Evolutionary conservation across 441 rosid genomes (phyloP).

Genomic region (Francoa sonchifolia): DNA sequence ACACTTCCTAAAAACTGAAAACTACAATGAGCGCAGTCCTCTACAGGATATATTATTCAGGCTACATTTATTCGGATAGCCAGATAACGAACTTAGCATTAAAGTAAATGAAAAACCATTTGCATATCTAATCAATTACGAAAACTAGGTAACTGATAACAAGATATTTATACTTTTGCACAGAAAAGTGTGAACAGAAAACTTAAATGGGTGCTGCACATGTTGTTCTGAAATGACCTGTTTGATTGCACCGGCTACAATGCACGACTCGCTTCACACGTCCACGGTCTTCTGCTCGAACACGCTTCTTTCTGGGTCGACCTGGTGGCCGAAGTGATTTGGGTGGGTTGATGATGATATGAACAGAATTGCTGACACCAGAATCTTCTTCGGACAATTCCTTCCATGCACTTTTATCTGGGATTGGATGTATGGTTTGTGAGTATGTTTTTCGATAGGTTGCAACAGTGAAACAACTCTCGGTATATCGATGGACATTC

Average conservation of each 20-base stretch:
- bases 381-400: constrained; percentile 67
- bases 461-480: constrained; percentile 95
- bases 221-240: constrained; percentile 94
- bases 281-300: constrained; percentile 79
- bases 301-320: constrained; percentile 82
- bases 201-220: constrained; percentile 83
- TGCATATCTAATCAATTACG: no score
- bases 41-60: no score
- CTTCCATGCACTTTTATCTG: constrained; percentile 79
- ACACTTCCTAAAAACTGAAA: no score
- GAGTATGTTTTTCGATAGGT: constrained; percentile 84
- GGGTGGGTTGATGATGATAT: constrained; percentile 56
- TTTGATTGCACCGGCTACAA: constrained; percentile 94
- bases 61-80: no score
- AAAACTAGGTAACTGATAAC: no score
- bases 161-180: no score
- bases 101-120: no score
- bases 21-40: no score
- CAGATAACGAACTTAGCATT: no score
- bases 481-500: constrained; percentile 88
- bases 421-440: constrained; percentile 92
- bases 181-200: no score
- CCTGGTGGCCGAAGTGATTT: constrained; percentile 90
- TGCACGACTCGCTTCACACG: constrained; percentile 85
- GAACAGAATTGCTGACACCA: constrained; percentile 24